phyloP scores from a whole-genome alignment of 2,329 filamentous ascomycete genomes.

The Torrubiella hemipterigena region DNA sequence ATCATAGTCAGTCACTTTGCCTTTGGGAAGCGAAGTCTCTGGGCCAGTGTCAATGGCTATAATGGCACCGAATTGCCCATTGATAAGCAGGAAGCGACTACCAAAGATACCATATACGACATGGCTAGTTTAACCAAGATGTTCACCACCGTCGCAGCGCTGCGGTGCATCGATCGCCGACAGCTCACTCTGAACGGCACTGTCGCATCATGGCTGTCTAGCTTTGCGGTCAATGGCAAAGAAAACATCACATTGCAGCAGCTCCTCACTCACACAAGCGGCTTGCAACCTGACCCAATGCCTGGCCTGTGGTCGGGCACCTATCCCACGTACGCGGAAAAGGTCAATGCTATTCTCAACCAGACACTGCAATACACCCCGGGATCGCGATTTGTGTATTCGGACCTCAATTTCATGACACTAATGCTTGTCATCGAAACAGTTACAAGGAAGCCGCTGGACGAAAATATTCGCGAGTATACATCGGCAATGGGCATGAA shows the following conservation, averaged over 20 bases:
- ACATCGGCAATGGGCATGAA: constrained; percentile 16
- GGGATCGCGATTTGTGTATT: constrained; percentile 18
- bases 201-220: constrained; percentile 18
- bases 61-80: constrained; percentile 16
- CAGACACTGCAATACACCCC: constrained; percentile 14
- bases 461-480: constrained; percentile 13
- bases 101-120: constrained; percentile 23
- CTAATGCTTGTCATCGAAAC: constrained; percentile 16
- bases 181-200: constrained; percentile 14
- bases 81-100: constrained; percentile 14
- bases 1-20: constrained; percentile 15
- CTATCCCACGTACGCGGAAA: constrained; percentile 12
- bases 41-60: constrained; percentile 12
- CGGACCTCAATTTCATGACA: constrained; percentile 22
- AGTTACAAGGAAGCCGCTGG: constrained; percentile 13
- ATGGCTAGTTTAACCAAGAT: constrained; percentile 25
- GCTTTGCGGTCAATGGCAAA: constrained; percentile 19
- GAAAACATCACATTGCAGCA: constrained; percentile 18
- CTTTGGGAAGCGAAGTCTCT: constrained; percentile 13
- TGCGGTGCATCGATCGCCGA: constrained; percentile 16
- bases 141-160: constrained; percentile 20
- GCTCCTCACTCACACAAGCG: constrained; percentile 20
- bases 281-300: constrained; percentile 16
- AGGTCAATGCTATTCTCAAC: constrained; percentile 14
- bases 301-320: constrained; percentile 12